A percentile compares a stretch with the other conserved stretches of the same genome.
Evolutionary conservation across 129 eudicot genomes (phyloP).

Genomic region (Artemisia tridentata): DNA sequence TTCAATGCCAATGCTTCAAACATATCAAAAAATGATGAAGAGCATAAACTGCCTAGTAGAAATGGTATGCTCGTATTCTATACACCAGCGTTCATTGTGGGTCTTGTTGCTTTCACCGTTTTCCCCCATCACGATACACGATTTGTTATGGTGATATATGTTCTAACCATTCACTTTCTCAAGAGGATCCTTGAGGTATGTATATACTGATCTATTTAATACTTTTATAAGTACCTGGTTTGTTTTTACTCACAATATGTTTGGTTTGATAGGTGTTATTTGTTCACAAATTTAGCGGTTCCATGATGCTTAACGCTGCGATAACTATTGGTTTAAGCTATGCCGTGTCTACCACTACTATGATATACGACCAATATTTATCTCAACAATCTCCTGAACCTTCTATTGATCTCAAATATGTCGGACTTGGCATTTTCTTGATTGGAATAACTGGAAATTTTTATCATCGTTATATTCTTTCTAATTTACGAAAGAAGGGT

Average conservation of each 20-base stretch:
- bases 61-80: constrained; percentile 53
- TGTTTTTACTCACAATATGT: neutral
- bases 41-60: constrained; percentile 32
- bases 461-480: constrained; percentile 61
- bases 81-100: constrained; percentile 44
- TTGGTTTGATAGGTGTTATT: constrained; percentile 47
- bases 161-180: constrained; percentile 25
- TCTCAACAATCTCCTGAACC: constrained; percentile 46
- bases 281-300: constrained; percentile 68
- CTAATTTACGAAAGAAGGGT: constrained; percentile 44
- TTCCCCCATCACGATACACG: constrained; percentile 17
- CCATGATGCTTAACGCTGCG: constrained; percentile 31
- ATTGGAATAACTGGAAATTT: constrained; percentile 61
- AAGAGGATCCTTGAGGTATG: constrained; percentile 24
- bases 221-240: neutral
- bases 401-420: constrained; percentile 40
- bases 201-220: neutral
- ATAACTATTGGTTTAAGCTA: constrained; percentile 39
- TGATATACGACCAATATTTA: constrained; percentile 45
- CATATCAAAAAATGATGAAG: neutral
- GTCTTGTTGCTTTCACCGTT: constrained; percentile 20
- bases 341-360: constrained; percentile 23
- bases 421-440: constrained; percentile 42
- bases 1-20: constrained; percentile 16
- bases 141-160: neutral